Conservation (phyloP, 768 basidiomycete species). For the Auricularia cornea region DNA sequence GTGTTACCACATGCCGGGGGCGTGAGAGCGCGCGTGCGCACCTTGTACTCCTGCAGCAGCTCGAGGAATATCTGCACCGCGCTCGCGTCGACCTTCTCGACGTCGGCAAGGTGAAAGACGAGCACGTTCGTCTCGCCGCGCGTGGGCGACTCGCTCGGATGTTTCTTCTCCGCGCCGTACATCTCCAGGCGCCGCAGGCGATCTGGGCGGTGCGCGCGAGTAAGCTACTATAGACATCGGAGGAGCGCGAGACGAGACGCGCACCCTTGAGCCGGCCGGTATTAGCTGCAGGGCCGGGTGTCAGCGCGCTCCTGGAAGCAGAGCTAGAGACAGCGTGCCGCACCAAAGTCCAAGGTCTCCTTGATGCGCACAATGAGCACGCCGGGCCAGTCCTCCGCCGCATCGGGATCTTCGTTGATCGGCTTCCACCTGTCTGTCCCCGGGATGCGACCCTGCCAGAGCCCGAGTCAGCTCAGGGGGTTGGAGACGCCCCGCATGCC, state of each 20-base stretch:
- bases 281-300: slow-evolving; percentile 76
- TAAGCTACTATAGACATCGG: too few relatives aligned
- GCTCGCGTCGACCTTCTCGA: slow-evolving; percentile 84
- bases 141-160: slow-evolving; percentile 83
- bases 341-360: slow-evolving; percentile 88
- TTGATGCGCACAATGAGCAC: slow-evolving; percentile 82
- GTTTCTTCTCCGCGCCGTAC: slow-evolving; percentile 70
- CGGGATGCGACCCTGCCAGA: slow-evolving; percentile 67
- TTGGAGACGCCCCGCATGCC: too few relatives aligned
- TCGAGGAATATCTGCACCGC: slow-evolving; percentile 81
- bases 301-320: too few relatives aligned
- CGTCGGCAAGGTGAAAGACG: slow-evolving; percentile 91
- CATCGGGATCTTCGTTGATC: slow-evolving; percentile 78
- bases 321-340: slow-evolving; percentile 14
- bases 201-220: slow-evolving; percentile 43
- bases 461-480: neutral
- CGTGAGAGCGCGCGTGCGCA: too few relatives aligned
- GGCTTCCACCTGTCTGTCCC: slow-evolving; percentile 88
- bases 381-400: slow-evolving; percentile 70
- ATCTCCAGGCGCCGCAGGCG: slow-evolving; percentile 78
- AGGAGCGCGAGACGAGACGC: slow-evolving; percentile 3
- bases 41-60: slow-evolving; percentile 69
- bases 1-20: too few relatives aligned
- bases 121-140: slow-evolving; percentile 66
- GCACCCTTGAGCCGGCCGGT: slow-evolving; percentile 88